Evolutionary conservation across 805 yeast species (phyloP).

Genomic region (Isabelozyma gotoi): DNA sequence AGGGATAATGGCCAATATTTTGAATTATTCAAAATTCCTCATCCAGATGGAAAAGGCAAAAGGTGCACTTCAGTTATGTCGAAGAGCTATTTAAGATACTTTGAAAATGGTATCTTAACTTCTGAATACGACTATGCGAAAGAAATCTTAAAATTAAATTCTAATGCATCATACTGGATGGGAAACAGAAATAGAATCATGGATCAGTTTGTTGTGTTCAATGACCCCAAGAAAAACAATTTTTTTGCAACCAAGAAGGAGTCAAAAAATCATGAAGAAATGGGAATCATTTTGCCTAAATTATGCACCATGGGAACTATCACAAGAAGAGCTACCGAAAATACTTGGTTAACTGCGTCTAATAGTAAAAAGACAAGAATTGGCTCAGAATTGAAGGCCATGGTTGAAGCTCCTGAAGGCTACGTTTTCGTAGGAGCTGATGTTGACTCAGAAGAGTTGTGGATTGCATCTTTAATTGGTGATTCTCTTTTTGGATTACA

Average conservation of each 20-base stretch:
- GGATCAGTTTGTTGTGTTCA: constrained; percentile 81
- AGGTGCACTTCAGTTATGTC: constrained; percentile 78
- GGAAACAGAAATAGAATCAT: constrained; percentile 82
- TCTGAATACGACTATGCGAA: constrained; percentile 73
- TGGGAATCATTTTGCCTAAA: constrained; percentile 82
- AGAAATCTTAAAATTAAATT: constrained; percentile 75
- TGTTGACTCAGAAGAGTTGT: constrained; percentile 95
- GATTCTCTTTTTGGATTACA: constrained; percentile 87
- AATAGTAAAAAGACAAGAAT: constrained; percentile 83
- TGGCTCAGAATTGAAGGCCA: constrained; percentile 91
- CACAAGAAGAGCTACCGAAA: constrained; percentile 94
- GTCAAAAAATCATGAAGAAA: constrained; percentile 19
- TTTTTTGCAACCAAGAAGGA: constrained; percentile 27
- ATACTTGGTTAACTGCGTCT: constrained; percentile 96
- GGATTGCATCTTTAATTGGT: constrained; percentile 96
- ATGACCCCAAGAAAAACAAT: constrained; percentile 21
- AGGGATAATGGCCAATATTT: constrained; percentile 22
- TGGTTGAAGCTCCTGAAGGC: constrained; percentile 83
- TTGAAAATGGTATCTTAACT: constrained; percentile 70
- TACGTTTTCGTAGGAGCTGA: constrained; percentile 96
- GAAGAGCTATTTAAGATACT: constrained; percentile 67
- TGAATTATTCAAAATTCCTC: constrained; percentile 74
- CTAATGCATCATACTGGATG: constrained; percentile 88
- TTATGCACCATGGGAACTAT: constrained; percentile 94
- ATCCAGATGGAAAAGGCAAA: constrained; percentile 74